Base-by-base conservation (phyloP, 768 basidiomycete species). In the Termitomyces sp. region DNA sequence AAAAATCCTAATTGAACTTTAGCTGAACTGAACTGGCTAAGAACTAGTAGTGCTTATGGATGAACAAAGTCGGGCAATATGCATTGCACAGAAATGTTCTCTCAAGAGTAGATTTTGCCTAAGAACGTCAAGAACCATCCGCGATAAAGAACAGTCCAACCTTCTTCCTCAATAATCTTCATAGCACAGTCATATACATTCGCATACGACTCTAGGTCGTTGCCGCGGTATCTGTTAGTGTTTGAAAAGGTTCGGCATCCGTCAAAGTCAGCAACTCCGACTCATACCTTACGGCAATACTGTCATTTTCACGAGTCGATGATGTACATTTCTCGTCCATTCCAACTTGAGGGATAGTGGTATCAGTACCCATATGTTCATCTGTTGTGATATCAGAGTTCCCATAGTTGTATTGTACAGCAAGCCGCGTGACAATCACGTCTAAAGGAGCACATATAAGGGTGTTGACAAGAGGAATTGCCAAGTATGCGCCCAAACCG, bases 161-260 rank as follows among this genome's bases (percentile, higher is more conserved):
- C 73, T 58, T 75, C 74, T 55, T 76, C 75, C 30, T 67, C 59
- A 12, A 69, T 31, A 19, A 74, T 72, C 49, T 62, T 68, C 49
- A 58, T 65, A 35, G 55, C 59, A 43, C 69, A 73, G 48, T 74
- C 70, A 12, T 66, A 54, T 14, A 71, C 58, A 14, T 68, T 67
- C 3, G 50, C 50, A 54, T 73, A 75, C 0, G 67, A 70, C 26
- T 56, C 52, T n/a, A 57, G 26, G 9, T 70, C 66, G 3, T 67
- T 67, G 12, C 50, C 61, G 17, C 67, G 66, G 35, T 71, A 54
- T 37, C 67, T 70, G n/a, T 31, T 2, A 38, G 31, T 70, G n/a
- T n/a, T 1, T 15, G n/a, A 59, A n/a, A 56, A 48, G 10, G 7
- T 12, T 30, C 5, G 26, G 26, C n/a, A 45, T 19, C n/a, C 21